Conservation (phyloP, 2,329 filamentous ascomycete species). For the Chaetothyriales sp. region DNA sequence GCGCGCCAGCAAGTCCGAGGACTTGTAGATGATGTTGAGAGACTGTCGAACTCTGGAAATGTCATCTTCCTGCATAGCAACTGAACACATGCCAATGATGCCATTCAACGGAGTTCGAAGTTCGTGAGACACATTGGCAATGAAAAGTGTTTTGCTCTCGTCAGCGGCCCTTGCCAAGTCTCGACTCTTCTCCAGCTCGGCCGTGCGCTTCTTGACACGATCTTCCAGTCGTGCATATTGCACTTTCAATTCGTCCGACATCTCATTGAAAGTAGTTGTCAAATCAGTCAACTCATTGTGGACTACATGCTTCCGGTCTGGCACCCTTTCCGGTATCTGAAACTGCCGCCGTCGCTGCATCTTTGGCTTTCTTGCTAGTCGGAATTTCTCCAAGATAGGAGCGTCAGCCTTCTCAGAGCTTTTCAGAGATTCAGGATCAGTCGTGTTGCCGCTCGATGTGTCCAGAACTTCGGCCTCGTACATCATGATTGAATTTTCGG, state of each 20-base stretch:
- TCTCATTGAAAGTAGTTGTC: constrained; percentile 78
- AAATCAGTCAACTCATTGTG: constrained; percentile 75
- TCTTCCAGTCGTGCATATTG: constrained; percentile 75
- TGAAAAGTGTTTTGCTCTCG: constrained; percentile 91
- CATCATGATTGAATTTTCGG: constrained; percentile 43
- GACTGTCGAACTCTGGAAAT: constrained; percentile 63
- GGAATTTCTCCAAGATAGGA: not conserved
- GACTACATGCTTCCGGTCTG: constrained; percentile 57
- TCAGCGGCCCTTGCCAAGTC: constrained; percentile 83
- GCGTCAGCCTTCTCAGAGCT: not conserved
- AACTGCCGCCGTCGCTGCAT: constrained; percentile 33
- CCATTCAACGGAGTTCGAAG: constrained; percentile 90
- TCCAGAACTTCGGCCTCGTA: constrained; percentile 38
- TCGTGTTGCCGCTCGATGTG: not conserved
- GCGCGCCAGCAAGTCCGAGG: constrained; percentile 67
- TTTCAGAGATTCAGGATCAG: constrained; percentile 3
- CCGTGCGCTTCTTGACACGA: constrained; percentile 66
- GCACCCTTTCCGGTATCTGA: constrained; percentile 71
- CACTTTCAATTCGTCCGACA: constrained; percentile 75
- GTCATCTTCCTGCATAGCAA: constrained; percentile 83
- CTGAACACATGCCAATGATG: constrained; percentile 84
- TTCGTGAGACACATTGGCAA: constrained; percentile 79
- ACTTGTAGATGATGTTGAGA: constrained; percentile 75
- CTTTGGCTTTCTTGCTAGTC: not conserved
- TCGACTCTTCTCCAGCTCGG: constrained; percentile 74